Conservation (phyloP, 2,329 filamentous ascomycete genomes). For the Talaromyces verruculosus region DNA sequence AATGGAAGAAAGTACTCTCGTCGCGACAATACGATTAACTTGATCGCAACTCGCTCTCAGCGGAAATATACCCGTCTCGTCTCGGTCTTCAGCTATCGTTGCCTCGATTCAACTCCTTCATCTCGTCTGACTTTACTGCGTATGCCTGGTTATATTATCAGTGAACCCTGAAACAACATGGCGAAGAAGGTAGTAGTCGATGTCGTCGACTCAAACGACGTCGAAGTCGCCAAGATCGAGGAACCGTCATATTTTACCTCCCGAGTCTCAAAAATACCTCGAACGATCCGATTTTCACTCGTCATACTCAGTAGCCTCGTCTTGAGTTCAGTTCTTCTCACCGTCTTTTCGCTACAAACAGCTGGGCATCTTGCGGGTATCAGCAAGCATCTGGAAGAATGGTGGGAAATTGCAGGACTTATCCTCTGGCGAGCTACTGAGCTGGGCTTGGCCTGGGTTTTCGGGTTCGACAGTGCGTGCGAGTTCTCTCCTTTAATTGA, state of each 20-base stretch:
- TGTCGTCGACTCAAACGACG: not conserved
- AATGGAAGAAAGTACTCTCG: constrained; percentile 18
- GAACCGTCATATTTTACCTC: not conserved
- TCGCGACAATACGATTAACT: constrained; percentile 1
- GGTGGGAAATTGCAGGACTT: constrained; percentile 59
- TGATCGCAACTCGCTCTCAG: not conserved
- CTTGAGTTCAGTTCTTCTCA: constrained; percentile 65
- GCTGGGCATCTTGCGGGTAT: constrained; percentile 66
- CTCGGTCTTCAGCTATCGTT: not conserved
- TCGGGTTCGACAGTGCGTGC: constrained; percentile 54
- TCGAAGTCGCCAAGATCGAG: not conserved
- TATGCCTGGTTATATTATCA: not conserved
- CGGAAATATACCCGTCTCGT: not conserved
- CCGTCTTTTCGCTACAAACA: constrained; percentile 59
- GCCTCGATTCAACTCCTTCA: not conserved
- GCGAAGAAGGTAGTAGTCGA: constrained; percentile 6
- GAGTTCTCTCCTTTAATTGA: not conserved
- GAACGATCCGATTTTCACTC: constrained; percentile 46
- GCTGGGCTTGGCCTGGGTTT: constrained; percentile 70
- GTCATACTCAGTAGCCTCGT: constrained; percentile 57
- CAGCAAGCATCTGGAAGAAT: constrained; percentile 62
- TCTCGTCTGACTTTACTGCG: not conserved
- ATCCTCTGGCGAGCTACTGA: constrained; percentile 62
- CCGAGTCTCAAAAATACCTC: constrained; percentile 26
- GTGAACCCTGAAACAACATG: not conserved